phyloP scores from a whole-genome alignment of 257 asterid species.

The Scutellaria baicalensis region DNA sequence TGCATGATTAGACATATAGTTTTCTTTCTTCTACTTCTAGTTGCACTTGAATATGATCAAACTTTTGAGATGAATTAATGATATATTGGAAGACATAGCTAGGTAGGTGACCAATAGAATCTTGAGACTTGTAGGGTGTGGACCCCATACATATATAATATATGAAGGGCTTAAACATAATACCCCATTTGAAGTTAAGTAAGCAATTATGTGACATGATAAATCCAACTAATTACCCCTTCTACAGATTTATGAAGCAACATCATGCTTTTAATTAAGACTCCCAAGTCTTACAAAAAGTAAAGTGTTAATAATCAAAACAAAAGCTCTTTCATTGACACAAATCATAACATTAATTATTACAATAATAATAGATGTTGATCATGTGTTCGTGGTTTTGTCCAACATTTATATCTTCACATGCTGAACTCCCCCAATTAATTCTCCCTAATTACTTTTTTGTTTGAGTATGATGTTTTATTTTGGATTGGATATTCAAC shows the following conservation, averaged over 20 bases:
- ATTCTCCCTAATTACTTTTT: too few relatives aligned
- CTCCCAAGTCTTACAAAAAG: not conserved
- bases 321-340: too few relatives aligned
- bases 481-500: too few relatives aligned
- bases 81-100: not conserved
- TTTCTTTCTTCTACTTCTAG: not conserved
- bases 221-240: conserved; percentile 16
- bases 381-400: not conserved
- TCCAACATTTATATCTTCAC: not conserved
- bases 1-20: conserved; percentile 21
- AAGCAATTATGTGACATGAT: conserved; percentile 22
- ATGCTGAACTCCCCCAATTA: not conserved
- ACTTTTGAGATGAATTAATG: conserved; percentile 25
- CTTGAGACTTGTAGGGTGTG: conserved; percentile 10
- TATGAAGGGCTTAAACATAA: not conserved
- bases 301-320: too few relatives aligned
- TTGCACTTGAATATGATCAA: not conserved
- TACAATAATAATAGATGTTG: not conserved
- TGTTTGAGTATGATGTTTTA: too few relatives aligned
- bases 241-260: not conserved
- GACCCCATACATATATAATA: too few relatives aligned
- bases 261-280: conserved; percentile 14
- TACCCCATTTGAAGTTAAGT: conserved; percentile 18
- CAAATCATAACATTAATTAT: not conserved
- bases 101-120: conserved; percentile 23